phyloP scores from a whole-genome alignment of 108 stramenopile species.

The Skeletonema tropicum region DNA sequence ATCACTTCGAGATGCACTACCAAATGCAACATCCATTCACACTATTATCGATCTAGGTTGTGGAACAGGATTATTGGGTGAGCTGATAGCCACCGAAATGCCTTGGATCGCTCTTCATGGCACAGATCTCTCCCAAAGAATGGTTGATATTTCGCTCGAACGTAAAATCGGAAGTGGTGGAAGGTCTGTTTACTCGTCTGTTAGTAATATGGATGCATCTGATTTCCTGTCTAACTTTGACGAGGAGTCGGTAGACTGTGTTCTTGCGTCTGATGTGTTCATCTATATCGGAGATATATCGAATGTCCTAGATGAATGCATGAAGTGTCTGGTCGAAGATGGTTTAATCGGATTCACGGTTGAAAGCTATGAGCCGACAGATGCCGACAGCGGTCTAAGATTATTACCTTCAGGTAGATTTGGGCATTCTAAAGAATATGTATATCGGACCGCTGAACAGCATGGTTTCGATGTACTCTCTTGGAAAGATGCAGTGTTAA shows the following conservation, averaged over 20 bases:
- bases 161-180: slow-evolving; percentile 21
- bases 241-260: slow-evolving; percentile 14
- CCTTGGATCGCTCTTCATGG: slow-evolving; percentile 23
- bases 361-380: slow-evolving; percentile 17
- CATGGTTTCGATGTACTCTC: slow-evolving; percentile 22
- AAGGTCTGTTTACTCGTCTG: slow-evolving; percentile 16
- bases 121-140: slow-evolving; percentile 37
- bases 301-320: slow-evolving; percentile 14
- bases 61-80: slow-evolving; percentile 35
- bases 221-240: slow-evolving; percentile 24
- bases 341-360: slow-evolving; percentile 34
- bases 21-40: slow-evolving; percentile 12
- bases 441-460: slow-evolving; percentile 16
- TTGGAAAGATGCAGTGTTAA: slow-evolving; percentile 25
- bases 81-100: slow-evolving; percentile 18
- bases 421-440: slow-evolving; percentile 27
- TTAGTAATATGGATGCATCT: slow-evolving; percentile 17
- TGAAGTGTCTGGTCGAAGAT: background rate
- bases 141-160: slow-evolving; percentile 36
- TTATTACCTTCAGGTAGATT: slow-evolving; percentile 27
- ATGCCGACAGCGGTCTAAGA: slow-evolving; percentile 14
- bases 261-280: slow-evolving; percentile 39
- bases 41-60: slow-evolving; percentile 29
- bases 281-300: slow-evolving; percentile 34
- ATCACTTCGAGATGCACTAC: slow-evolving; percentile 13